Evolutionary conservation across 805 yeast genomes (phyloP).

Genomic region (Millerago galiae): DNA sequence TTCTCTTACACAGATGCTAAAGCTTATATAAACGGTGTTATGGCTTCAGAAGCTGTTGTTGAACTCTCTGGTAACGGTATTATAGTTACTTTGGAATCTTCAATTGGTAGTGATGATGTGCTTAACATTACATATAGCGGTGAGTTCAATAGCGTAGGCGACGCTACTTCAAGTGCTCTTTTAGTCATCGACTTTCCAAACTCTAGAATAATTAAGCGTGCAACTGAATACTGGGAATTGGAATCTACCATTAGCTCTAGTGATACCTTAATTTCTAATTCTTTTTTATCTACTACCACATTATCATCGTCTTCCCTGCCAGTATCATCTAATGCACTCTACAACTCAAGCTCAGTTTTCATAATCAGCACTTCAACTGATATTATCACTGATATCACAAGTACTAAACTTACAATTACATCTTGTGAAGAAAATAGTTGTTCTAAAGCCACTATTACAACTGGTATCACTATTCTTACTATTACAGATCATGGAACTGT

Average conservation of each 20-base stretch:
- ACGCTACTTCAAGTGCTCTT: slow-evolving; percentile 3
- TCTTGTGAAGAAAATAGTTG: neutral
- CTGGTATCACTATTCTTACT: neutral
- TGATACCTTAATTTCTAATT: neutral
- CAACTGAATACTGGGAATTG: slow-evolving; percentile 6
- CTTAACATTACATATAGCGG: slow-evolving; percentile 1
- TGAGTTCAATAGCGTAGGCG: slow-evolving; percentile 2
- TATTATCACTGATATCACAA: neutral
- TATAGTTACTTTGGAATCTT: neutral
- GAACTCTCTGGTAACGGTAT: slow-evolving; percentile 1
- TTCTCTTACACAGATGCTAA: slow-evolving; percentile 6
- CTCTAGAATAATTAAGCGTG: slow-evolving; percentile 11
- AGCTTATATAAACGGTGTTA: slow-evolving; percentile 7
- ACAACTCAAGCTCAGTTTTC: neutral
- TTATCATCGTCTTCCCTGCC: no score
- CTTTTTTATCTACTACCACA: neutral
- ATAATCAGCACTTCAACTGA: neutral
- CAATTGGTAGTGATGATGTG: neutral
- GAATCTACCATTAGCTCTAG: slow-evolving; percentile 8
- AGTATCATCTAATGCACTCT: neutral
- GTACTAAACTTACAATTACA: neutral
- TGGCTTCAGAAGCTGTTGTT: neutral
- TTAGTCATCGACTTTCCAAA: slow-evolving; percentile 8
- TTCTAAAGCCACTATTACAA: neutral
- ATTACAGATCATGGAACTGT: neutral